Percentiles rank a stretch among this genome's conserved stretches.
Evolutionary conservation across 768 basidiomycete species (phyloP).

Genomic region (Kondoa malvinella): DNA sequence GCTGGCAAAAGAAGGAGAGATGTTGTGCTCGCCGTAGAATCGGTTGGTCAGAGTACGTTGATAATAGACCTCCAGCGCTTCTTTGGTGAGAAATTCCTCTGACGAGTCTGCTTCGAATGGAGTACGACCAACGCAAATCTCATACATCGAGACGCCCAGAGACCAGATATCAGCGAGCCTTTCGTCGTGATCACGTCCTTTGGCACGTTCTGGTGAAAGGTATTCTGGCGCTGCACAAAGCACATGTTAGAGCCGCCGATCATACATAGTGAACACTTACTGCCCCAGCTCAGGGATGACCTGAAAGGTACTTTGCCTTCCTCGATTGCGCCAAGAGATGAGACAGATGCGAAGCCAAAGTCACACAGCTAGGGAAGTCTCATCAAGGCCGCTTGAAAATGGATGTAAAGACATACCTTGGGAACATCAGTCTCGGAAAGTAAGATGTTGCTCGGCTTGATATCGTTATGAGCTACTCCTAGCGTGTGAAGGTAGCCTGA

Average conservation of each 20-base stretch:
- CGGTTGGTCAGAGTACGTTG: conserved; percentile 16
- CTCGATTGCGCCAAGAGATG: background rate
- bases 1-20: conserved; percentile 19
- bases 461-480: conserved; percentile 80
- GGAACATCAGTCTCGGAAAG: conserved; percentile 49
- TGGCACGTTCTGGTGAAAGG: conserved; percentile 77
- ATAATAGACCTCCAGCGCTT: conserved; percentile 73
- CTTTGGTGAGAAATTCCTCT: conserved; percentile 40
- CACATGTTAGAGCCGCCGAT: background rate
- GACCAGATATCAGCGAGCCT: conserved; percentile 54
- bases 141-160: conserved; percentile 59
- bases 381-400: too few species aligned
- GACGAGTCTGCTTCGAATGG: conserved; percentile 43
- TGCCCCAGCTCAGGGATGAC: conserved; percentile 40
- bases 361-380: conserved; percentile 83
- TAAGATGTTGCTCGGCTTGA: conserved; percentile 89
- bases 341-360: conserved; percentile 74
- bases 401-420: too few species aligned
- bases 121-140: conserved; percentile 68
- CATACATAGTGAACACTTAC: conserved; percentile 41
- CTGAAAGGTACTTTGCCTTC: conserved; percentile 19
- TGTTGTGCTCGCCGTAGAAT: conserved; percentile 19
- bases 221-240: conserved; percentile 42
- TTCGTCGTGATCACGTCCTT: conserved; percentile 77
- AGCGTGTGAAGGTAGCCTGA: background rate